Evolutionary conservation across 148 eudicot genomes (phyloP).

Genomic region (Rhododendron ovatum): DNA sequence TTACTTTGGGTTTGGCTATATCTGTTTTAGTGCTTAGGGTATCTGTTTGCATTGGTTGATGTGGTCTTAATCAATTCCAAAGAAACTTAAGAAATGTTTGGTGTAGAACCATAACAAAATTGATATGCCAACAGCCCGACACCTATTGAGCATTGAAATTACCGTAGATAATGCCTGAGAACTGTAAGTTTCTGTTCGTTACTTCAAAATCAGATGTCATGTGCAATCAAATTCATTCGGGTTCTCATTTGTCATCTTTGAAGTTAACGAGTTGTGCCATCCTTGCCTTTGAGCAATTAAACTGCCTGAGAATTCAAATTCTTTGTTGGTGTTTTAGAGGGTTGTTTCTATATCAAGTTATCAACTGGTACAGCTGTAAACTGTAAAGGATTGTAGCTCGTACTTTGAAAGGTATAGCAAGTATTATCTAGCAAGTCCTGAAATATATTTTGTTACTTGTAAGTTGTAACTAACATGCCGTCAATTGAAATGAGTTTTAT

Average conservation of each 20-base stretch:
- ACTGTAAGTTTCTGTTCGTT: neutral
- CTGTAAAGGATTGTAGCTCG: neutral
- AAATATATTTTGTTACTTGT: neutral
- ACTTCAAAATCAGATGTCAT: neutral
- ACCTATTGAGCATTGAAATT: neutral
- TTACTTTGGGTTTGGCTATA: neutral
- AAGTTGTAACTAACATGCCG: neutral
- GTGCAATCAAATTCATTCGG: neutral
- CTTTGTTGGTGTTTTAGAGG: neutral
- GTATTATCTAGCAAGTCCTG: neutral
- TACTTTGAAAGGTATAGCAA: neutral
- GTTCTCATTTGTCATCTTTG: neutral
- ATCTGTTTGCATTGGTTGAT: neutral
- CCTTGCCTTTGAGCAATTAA: neutral
- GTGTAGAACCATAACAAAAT: neutral
- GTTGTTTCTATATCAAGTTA: neutral
- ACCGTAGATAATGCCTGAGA: neutral
- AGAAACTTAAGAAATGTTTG: neutral
- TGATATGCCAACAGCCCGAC: neutral
- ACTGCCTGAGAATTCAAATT: neutral
- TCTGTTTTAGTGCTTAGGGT: neutral
- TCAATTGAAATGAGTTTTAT: neutral
- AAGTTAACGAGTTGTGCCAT: neutral
- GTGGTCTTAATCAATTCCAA: neutral
- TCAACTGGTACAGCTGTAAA: neutral